Base-by-base conservation (phyloP, 2,329 filamentous ascomycete species). In the Xylariales sp. region DNA sequence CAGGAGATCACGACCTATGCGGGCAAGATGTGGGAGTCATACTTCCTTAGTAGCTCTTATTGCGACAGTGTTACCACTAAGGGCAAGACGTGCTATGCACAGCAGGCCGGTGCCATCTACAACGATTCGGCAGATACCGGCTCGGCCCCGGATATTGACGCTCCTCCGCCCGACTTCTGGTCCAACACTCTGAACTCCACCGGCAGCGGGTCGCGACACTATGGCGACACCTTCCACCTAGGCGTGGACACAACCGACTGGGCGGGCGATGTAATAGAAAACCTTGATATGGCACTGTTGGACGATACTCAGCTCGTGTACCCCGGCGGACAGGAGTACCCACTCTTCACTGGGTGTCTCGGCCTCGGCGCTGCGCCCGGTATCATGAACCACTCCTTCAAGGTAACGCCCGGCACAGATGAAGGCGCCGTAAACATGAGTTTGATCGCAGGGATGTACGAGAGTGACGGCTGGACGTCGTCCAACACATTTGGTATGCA, bases 401-500 rank as follows among this genome's bases (percentile, higher is more conserved):
- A 16, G 14, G 33, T 28, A 11, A 29, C 6, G 6, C 16, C 33
- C 7, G 33, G 33, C 6, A 37, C 18, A 29, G 11, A 8, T 4
- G 8, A 14, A 3, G 12, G 13, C 6, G 7, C 3, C 24, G 40
- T 42, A 21, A 48, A 53, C 19, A 39, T 41, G 18, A 51, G 42
- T 18, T 33, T 51, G 4, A 29, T 43, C 1, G 41, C 48, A 2
- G 45, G 47, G 3, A 39, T 35, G 16, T 29, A 54, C 10, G 46
- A 35, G 35, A 25, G 40, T 15, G n/a, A 45, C 5, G 20, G 41
- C 3, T 14, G 29, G 10, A 60, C 50, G 14, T 50, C 53, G 3
- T 63, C 60, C 5, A 61, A 60, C 37, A 63, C 60, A 0, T 65
- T 57, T 38, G 56, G 59, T 14, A 45, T 66, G 56, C 62, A 66